These are phyloP conservation scores for Rugonectria rugulosa DNA, from an alignment of 2,329 filamentous ascomycete species.

Conservation along the genomic window DNA sequence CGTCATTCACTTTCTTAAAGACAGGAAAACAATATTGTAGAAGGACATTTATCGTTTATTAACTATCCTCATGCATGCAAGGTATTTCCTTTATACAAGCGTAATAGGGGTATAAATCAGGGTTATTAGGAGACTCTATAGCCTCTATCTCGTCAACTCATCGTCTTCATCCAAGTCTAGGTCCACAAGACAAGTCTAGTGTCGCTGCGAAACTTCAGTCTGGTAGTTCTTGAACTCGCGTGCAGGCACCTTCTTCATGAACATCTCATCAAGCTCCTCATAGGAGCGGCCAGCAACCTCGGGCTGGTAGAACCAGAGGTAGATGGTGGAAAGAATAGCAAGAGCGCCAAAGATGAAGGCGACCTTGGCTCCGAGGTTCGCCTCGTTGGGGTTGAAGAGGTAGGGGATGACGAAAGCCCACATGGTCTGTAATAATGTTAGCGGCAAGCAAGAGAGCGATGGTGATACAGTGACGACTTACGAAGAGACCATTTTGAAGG, in stretches of 20 bases:
- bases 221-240: conserved; percentile 23
- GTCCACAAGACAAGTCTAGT: not conserved
- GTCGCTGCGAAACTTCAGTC: conserved; percentile 12
- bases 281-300: conserved; percentile 29
- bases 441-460: not conserved
- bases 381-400: conserved; percentile 28
- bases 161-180: too few relatives aligned
- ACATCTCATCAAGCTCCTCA: conserved; percentile 30
- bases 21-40: too few relatives aligned
- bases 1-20: too few relatives aligned
- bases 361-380: conserved; percentile 24
- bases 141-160: too few relatives aligned
- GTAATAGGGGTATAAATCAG: too few relatives aligned
- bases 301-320: conserved; percentile 27
- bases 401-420: conserved; percentile 26
- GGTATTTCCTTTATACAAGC: too few relatives aligned
- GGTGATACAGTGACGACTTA: conserved; percentile 13
- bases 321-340: conserved; percentile 16
- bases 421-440: conserved; percentile 20
- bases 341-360: conserved; percentile 28
- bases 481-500: conserved; percentile 21
- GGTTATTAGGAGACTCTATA: too few relatives aligned
- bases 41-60: too few relatives aligned
- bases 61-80: too few relatives aligned
- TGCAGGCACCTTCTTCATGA: conserved; percentile 19